Conservation (phyloP, 345 rosid genomes). For the Psidium guajava region DNA sequence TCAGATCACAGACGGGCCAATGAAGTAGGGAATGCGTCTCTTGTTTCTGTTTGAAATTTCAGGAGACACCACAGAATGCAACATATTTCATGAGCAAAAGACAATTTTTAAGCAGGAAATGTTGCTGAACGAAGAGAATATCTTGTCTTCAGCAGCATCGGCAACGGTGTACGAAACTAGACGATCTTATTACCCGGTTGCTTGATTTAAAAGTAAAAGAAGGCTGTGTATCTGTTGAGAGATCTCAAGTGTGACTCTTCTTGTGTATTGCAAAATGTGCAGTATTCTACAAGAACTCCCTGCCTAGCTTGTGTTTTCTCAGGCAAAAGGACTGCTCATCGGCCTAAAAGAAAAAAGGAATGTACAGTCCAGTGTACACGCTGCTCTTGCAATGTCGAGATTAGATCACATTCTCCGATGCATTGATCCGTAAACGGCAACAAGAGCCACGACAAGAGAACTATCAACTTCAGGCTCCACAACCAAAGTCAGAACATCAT, state of each 20-base stretch:
- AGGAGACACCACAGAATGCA: neutral
- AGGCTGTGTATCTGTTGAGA: neutral
- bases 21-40: neutral
- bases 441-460: slow-evolving; percentile 33
- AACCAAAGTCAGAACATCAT: slow-evolving; percentile 35
- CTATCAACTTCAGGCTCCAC: slow-evolving; percentile 41
- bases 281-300: neutral
- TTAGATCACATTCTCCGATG: slow-evolving; percentile 19
- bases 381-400: neutral
- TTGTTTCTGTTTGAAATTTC: neutral
- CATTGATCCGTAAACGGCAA: slow-evolving; percentile 43
- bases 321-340: neutral
- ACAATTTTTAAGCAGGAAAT: neutral
- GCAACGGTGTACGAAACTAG: neutral
- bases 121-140: neutral
- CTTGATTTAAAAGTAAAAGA: neutral
- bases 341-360: neutral
- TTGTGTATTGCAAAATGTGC: neutral
- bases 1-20: neutral
- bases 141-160: neutral
- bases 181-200: neutral
- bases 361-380: neutral
- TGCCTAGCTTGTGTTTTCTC: neutral
- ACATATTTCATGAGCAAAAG: no score
- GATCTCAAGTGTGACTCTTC: neutral